Evolutionary conservation across 225 moss, liverwort and hornwort genomes (phyloP).

Genomic region (Pseudoscleropodium purum): DNA sequence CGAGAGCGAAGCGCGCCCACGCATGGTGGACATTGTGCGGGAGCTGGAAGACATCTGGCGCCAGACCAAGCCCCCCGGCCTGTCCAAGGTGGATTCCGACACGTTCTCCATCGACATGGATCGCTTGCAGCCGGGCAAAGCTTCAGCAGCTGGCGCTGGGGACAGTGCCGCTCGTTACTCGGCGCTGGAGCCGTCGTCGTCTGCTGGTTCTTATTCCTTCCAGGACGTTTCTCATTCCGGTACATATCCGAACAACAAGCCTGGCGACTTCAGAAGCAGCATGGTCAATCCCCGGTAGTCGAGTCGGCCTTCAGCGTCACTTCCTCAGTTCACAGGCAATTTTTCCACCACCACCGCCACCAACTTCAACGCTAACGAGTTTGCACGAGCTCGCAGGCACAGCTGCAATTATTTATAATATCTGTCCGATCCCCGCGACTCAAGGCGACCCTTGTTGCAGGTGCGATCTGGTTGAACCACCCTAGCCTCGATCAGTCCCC

Average conservation of each 20-base stretch:
- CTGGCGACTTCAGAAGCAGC: neutral
- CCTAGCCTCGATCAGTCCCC: neutral
- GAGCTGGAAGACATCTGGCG: conserved; percentile 67
- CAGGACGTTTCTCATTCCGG: neutral
- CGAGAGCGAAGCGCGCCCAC: conserved; percentile 56
- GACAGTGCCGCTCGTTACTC: neutral
- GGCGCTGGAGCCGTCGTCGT: neutral
- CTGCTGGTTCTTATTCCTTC: neutral
- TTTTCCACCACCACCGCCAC: neutral
- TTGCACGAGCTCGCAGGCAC: neutral
- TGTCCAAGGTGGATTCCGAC: conserved; percentile 2
- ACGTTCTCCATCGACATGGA: conserved; percentile 36
- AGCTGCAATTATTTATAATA: neutral
- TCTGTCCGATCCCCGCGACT: too few species aligned
- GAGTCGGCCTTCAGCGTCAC: neutral
- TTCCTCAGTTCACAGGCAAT: neutral
- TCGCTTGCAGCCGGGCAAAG: neutral
- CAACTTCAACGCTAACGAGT: neutral
- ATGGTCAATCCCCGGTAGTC: neutral
- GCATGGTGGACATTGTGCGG: conserved; percentile 61
- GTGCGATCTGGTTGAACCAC: neutral
- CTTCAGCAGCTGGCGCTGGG: neutral
- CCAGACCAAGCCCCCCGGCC: conserved; percentile 5
- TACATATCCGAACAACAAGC: neutral
- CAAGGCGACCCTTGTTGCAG: neutral